Evolutionary conservation across 495 filamentous ascomycete species (phyloP).

Genomic region (Xylaria nigripes): DNA sequence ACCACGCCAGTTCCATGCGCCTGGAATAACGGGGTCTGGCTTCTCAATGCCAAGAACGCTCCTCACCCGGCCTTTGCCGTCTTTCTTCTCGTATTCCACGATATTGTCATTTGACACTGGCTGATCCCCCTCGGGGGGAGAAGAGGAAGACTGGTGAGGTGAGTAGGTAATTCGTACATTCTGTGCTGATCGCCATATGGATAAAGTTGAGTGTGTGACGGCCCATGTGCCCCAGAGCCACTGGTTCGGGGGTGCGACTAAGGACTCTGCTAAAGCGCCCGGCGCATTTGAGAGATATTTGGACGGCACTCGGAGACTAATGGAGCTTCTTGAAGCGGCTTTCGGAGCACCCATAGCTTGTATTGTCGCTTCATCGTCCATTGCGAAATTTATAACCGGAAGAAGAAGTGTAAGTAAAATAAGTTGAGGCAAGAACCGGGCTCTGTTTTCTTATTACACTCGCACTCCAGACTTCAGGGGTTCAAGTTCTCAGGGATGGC

Average conservation of each 20-base stretch:
- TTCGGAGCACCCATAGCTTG: background rate
- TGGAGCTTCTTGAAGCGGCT: slow-evolving; percentile 5
- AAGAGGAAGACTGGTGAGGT: slow-evolving; percentile 27
- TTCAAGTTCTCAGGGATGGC: no score
- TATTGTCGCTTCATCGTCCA: slow-evolving; percentile 13
- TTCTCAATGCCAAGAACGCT: slow-evolving; percentile 58
- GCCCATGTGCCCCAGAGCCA: slow-evolving; percentile 64
- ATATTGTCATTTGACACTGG: slow-evolving; percentile 52
- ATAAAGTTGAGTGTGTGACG: slow-evolving; percentile 67
- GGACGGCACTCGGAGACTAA: slow-evolving; percentile 38
- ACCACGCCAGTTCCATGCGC: slow-evolving; percentile 63
- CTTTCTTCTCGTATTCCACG: slow-evolving; percentile 53
- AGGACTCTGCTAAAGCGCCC: slow-evolving; percentile 20
- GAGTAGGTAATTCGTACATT: slow-evolving; percentile 71
- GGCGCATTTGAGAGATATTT: slow-evolving; percentile 28
- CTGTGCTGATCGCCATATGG: slow-evolving; percentile 61
- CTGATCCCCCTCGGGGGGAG: background rate
- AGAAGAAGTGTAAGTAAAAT: background rate
- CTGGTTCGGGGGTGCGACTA: slow-evolving; percentile 44
- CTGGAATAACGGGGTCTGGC: slow-evolving; percentile 30
- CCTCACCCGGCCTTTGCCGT: slow-evolving; percentile 40
- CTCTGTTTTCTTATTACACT: no score
- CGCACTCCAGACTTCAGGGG: no score
- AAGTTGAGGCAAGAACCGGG: background rate
- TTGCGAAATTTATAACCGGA: background rate